phyloP scores from a whole-genome alignment of 2,329 filamentous ascomycete species.

The Aspergillus japonicus region DNA sequence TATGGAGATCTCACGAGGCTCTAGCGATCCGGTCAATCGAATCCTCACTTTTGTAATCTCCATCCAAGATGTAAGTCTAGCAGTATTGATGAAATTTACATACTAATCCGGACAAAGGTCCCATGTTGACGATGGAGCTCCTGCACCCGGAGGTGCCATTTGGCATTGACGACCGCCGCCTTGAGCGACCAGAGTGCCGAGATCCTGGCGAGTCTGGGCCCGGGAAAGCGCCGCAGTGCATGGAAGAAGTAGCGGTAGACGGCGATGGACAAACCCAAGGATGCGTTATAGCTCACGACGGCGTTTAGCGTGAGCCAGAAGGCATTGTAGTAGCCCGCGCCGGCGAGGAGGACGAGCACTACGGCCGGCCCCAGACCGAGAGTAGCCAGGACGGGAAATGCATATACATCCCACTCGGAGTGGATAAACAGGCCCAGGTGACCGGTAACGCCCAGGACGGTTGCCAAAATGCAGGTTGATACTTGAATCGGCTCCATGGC shows the following conservation, averaged over 20 bases:
- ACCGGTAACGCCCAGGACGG: not conserved
- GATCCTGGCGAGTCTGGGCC: not conserved
- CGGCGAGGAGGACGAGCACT: not conserved
- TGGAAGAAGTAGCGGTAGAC: slow-evolving; percentile 11
- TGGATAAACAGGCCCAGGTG: slow-evolving; percentile 10
- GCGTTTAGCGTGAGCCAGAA: not conserved
- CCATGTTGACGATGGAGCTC: slow-evolving; percentile 10
- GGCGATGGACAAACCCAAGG: slow-evolving; percentile 4
- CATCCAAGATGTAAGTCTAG: too few relatives aligned
- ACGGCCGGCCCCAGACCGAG: not conserved
- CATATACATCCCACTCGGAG: slow-evolving; percentile 7
- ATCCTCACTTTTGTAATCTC: too few relatives aligned
- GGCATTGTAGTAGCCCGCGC: not conserved
- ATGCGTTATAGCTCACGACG: not conserved
- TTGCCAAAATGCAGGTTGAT: not conserved
- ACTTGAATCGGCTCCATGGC: not conserved
- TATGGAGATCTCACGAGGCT: slow-evolving; percentile 11
- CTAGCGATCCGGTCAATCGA: not conserved
- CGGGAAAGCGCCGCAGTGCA: slow-evolving; percentile 2
- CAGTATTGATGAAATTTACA: not conserved
- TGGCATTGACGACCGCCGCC: not conserved
- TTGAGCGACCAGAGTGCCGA: slow-evolving; percentile 4
- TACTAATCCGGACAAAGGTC: slow-evolving; percentile 14
- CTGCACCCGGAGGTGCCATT: slow-evolving; percentile 9
- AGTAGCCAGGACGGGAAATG: not conserved